Evolutionary conservation across 306 rosid genomes (phyloP).

Genomic region (Rosa persica): DNA sequence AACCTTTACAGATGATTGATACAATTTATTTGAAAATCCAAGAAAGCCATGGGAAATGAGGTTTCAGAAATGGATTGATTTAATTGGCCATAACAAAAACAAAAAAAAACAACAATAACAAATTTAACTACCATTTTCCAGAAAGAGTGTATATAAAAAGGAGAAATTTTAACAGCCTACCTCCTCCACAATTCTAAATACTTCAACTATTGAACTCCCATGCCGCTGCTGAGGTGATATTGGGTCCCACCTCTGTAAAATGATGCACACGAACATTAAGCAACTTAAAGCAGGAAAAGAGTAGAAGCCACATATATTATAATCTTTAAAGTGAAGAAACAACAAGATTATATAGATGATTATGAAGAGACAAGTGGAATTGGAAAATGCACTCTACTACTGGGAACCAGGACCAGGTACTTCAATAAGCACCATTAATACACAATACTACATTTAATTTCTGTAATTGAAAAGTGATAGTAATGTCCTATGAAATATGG

Average conservation of each 20-base stretch:
- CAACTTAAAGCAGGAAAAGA: not conserved
- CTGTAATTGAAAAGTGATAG: not conserved
- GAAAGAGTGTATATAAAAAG: slow-evolving; percentile 17
- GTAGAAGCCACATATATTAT: not conserved
- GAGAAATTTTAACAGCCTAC: slow-evolving; percentile 36
- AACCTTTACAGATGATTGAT: not conserved
- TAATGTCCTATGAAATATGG: not conserved
- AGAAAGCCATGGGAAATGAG: not conserved
- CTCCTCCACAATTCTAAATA: slow-evolving; percentile 97
- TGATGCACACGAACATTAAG: slow-evolving; percentile 8
- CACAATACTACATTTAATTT: not conserved
- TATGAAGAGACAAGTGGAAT: not conserved
- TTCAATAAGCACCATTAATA: not conserved
- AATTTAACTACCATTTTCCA: not conserved
- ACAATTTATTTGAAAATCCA: not conserved
- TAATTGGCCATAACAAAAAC: not conserved
- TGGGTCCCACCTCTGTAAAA: slow-evolving; percentile 81
- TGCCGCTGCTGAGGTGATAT: slow-evolving; percentile 97
- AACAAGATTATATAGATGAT: not conserved
- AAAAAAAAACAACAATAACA: too few relatives aligned
- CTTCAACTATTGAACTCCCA: slow-evolving; percentile 93
- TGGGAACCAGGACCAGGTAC: not conserved
- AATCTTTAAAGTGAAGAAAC: not conserved
- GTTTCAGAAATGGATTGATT: not conserved
- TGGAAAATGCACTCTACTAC: not conserved